These are phyloP conservation scores for Yamadazyma membranifaciens DNA, from an alignment of 1,139 yeast species.

Conservation along the genomic window DNA sequence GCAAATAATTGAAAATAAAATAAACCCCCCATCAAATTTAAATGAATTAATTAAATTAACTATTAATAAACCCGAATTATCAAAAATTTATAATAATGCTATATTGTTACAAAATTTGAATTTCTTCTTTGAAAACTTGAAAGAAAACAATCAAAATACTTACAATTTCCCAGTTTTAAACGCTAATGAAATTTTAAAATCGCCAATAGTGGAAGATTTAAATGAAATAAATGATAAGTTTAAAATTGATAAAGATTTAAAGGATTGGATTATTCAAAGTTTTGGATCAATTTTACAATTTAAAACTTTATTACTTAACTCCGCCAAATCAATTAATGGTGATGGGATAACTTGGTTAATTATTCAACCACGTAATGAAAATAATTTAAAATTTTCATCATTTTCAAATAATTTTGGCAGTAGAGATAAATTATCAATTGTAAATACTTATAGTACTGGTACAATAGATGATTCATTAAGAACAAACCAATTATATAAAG, in stretches of 20 bases:
- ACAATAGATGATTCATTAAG: slow-evolving; percentile 56
- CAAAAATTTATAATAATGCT: slow-evolving; percentile 54
- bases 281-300: slow-evolving; percentile 73
- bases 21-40: slow-evolving; percentile 28
- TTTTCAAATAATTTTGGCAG: slow-evolving; percentile 18
- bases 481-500: slow-evolving; percentile 47
- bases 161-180: slow-evolving; percentile 20
- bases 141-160: slow-evolving; percentile 19
- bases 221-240: slow-evolving; percentile 32
- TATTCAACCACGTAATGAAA: slow-evolving; percentile 44
- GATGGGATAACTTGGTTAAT: slow-evolving; percentile 76
- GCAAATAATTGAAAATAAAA: slow-evolving; percentile 28
- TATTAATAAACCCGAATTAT: slow-evolving; percentile 47
- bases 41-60: slow-evolving; percentile 39
- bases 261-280: slow-evolving; percentile 47
- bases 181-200: slow-evolving; percentile 27
- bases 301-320: slow-evolving; percentile 57
- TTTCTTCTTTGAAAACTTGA: slow-evolving; percentile 57
- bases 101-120: slow-evolving; percentile 58
- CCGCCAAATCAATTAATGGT: slow-evolving; percentile 65
- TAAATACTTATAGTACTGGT: slow-evolving; percentile 78
- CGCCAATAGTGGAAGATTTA: slow-evolving; percentile 5
- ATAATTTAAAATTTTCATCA: slow-evolving; percentile 11
- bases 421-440: slow-evolving; percentile 52
- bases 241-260: slow-evolving; percentile 27